Evolutionary conservation across 352 stramenopile species (phyloP), one percentile per base, ranked within the genome.

Genomic region (Stephanocyclus meneghinianus): DNA sequence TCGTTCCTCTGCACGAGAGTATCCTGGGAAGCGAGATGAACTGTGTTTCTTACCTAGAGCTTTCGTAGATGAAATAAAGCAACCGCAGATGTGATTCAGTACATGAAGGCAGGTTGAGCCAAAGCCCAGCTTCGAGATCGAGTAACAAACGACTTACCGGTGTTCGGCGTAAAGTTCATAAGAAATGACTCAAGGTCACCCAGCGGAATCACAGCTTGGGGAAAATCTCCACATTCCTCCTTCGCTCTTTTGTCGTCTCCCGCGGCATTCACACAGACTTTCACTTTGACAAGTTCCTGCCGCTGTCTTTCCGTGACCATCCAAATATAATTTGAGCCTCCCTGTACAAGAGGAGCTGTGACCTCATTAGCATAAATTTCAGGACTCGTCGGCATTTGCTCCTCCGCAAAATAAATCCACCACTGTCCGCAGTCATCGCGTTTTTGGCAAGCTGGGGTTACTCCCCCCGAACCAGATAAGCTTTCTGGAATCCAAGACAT

Each of bases 81-180:
- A 21, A 21, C 47, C 5, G 10, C 35, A 40, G 35, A 8, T 8
- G 35, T 2, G 35, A 40, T 40, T 55, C 47, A 55, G 47, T 55
- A 55, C 5, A 55, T 7, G n/a, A 60, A 60, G 26, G 30, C 51
- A 35, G 26, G 8, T 26, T 60, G 2, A 29, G n/a, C 30, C 6
- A 9, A 53, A 53, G 6, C 45, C 11, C 10, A 16, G 0, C n/a
- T 1, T 16, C 3, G 45, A 53, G 45, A 4, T 16, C 5, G 5
- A 53, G n/a, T 0, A 53, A 53, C 45, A 2, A 37, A 60, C 30
- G 8, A 5, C 51, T 60, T 32, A 60, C 51, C 51, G 30, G 51
- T 92, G 48, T 92, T 92, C 11, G 87, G 87, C 8, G 85, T 91
- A 61, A 87, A 92, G 66, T 92, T 92, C 71, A 92, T 87, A 11